Evolutionary conservation across 1,284 basidiomycete species (phyloP).

Genomic region (Pterulicium gracile): DNA sequence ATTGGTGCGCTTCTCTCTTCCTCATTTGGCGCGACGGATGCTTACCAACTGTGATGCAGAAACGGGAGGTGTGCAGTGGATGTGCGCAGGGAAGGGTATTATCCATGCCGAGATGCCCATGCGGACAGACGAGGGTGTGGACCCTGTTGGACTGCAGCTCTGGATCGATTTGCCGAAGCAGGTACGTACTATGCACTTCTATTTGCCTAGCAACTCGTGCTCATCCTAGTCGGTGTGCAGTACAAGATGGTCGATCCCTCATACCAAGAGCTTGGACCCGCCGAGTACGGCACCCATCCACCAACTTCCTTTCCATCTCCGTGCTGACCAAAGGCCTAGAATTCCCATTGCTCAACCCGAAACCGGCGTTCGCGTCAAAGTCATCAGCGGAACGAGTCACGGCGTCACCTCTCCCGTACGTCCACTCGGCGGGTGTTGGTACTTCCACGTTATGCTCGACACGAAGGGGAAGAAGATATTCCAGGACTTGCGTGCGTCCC

Average conservation of each 20-base stretch:
- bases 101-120: conserved; percentile 91
- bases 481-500: conserved; percentile 69
- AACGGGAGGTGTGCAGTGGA: conserved; percentile 89
- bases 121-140: conserved; percentile 51
- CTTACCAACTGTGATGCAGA: conserved; percentile 21
- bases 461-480: conserved; percentile 61
- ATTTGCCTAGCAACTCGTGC: background rate
- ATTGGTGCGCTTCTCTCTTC: conserved; percentile 29
- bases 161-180: conserved; percentile 90
- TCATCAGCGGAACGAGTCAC: conserved; percentile 84
- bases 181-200: conserved; percentile 21
- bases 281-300: conserved; percentile 33
- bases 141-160: conserved; percentile 79
- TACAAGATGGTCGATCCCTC: conserved; percentile 78
- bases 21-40: background rate
- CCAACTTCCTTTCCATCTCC: conserved; percentile 4
- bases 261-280: conserved; percentile 66
- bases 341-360: conserved; percentile 67
- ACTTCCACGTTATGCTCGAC: conserved; percentile 73
- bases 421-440: conserved; percentile 90
- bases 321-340: conserved; percentile 22
- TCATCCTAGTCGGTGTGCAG: conserved; percentile 24
- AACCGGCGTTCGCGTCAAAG: conserved; percentile 65
- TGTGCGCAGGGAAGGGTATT: conserved; percentile 76
- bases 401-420: conserved; percentile 82